Percentiles rank a stretch among this genome's conserved stretches.
Evolutionary conservation across 2,329 filamentous ascomycete species (phyloP).

Genomic region (Pseudocercospora pini-densiflorae): DNA sequence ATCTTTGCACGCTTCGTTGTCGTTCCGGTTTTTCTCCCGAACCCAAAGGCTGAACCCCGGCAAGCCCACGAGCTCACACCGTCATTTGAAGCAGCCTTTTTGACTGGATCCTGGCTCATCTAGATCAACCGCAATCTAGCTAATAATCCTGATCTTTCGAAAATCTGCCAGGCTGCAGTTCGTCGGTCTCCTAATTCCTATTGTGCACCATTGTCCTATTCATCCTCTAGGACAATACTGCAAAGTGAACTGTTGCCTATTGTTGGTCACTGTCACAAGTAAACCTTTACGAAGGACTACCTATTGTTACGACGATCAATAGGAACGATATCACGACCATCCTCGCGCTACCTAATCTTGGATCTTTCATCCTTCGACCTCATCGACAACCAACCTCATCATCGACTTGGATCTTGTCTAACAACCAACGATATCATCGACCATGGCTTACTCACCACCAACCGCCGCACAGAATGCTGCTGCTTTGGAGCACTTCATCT

Average conservation of each 20-base stretch:
- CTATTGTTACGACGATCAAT: slow-evolving; percentile 38
- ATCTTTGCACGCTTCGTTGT: slow-evolving; percentile 30
- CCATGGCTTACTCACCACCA: slow-evolving; percentile 52
- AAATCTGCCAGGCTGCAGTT: slow-evolving; percentile 38
- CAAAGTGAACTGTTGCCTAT: slow-evolving; percentile 14
- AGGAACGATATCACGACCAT: slow-evolving; percentile 27
- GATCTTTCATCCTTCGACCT: slow-evolving; percentile 18
- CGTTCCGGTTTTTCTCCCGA: slow-evolving; percentile 31
- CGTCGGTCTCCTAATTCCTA: slow-evolving; percentile 37
- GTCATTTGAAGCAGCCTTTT: slow-evolving; percentile 33
- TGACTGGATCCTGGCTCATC: slow-evolving; percentile 31
- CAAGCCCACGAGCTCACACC: slow-evolving; percentile 32
- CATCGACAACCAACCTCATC: slow-evolving; percentile 21
- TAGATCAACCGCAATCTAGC: slow-evolving; percentile 29
- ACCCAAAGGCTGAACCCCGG: slow-evolving; percentile 31
- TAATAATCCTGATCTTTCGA: slow-evolving; percentile 34
- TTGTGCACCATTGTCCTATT: slow-evolving; percentile 29
- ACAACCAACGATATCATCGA: slow-evolving; percentile 25
- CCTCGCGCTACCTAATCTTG: slow-evolving; percentile 16
- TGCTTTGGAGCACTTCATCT: slow-evolving; percentile 81
- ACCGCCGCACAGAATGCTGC: slow-evolving; percentile 64
- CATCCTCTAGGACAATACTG: slow-evolving; percentile 15
- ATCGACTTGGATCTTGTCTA: slow-evolving; percentile 22
- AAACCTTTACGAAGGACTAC: slow-evolving; percentile 16
- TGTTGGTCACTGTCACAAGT: slow-evolving; percentile 8